Evolutionary conservation across 305 asterid species (phyloP).

Genomic region (Fraxinus albicans): DNA sequence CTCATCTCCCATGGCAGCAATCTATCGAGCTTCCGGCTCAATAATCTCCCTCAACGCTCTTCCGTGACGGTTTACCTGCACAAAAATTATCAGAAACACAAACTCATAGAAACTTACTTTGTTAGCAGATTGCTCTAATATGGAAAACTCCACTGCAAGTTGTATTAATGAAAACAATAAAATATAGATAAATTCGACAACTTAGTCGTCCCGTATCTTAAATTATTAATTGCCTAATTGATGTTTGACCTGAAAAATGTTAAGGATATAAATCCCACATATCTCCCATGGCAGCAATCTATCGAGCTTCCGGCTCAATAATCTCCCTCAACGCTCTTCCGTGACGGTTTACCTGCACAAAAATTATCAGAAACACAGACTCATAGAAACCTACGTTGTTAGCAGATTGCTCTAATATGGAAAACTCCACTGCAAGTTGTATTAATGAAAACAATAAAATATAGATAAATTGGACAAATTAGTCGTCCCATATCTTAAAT

Average conservation of each 20-base stretch:
- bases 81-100: not conserved
- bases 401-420: not conserved
- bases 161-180: not conserved
- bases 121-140: not conserved
- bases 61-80: no score
- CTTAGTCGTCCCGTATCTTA: not conserved
- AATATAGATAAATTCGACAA: not conserved
- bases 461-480: not conserved
- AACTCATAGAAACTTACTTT: not conserved
- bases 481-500: not conserved
- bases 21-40: no score
- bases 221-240: not conserved
- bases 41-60: no score
- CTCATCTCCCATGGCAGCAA: constrained; percentile 23
- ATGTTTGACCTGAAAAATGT: not conserved
- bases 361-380: not conserved
- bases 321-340: no score
- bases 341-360: no score
- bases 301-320: no score
- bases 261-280: no score
- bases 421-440: not conserved
- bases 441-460: not conserved
- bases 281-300: constrained; percentile 19
- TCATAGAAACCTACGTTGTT: not conserved
- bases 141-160: not conserved